A percentile compares a stretch with the other conserved stretches of the same genome.
phyloP scores from a whole-genome alignment of 1,139 yeast species.

The Dujonia santamariae region DNA sequence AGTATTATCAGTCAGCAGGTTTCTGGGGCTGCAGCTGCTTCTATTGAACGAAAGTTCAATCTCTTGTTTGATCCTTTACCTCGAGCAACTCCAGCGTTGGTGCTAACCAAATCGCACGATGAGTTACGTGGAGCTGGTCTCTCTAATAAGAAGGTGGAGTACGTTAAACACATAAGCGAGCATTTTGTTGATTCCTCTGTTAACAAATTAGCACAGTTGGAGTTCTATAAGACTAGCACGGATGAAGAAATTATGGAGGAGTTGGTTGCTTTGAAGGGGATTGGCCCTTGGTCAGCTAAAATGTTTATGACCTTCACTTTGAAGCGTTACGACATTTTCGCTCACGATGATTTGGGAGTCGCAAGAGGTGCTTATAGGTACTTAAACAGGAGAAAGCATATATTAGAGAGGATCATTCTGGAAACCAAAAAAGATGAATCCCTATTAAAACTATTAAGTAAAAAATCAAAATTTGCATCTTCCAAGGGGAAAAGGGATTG shows the following conservation, averaged over 20 bases:
- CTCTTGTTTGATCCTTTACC: conserved; percentile 33
- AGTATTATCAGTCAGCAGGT: conserved; percentile 78
- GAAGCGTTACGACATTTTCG: conserved; percentile 65
- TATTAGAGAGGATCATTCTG: conserved; percentile 39
- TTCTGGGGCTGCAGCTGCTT: conserved; percentile 76
- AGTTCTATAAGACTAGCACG: conserved; percentile 32
- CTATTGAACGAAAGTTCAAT: conserved; percentile 53
- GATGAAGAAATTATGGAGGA: conserved; percentile 53
- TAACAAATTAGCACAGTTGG: conserved; percentile 34
- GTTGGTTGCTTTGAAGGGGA: conserved; percentile 65
- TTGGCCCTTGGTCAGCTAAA: conserved; percentile 89
- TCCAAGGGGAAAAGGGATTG: conserved; percentile 50
- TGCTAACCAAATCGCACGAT: conserved; percentile 41
- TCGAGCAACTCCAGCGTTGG: conserved; percentile 52
- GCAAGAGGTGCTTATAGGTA: conserved; percentile 77
- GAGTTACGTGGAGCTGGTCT: conserved; percentile 63
- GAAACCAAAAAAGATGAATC: conserved; percentile 29
- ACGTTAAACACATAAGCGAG: conserved; percentile 58
- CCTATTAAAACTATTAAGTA: conserved; percentile 25
- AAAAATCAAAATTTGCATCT: conserved; percentile 33
- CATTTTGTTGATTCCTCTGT: conserved; percentile 42
- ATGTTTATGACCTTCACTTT: conserved; percentile 80
- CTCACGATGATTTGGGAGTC: conserved; percentile 78
- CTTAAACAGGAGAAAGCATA: conserved; percentile 52
- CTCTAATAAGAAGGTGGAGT: conserved; percentile 66